Base-by-base conservation (phyloP, 306 rosid genomes). In the Vigna radiata region DNA sequence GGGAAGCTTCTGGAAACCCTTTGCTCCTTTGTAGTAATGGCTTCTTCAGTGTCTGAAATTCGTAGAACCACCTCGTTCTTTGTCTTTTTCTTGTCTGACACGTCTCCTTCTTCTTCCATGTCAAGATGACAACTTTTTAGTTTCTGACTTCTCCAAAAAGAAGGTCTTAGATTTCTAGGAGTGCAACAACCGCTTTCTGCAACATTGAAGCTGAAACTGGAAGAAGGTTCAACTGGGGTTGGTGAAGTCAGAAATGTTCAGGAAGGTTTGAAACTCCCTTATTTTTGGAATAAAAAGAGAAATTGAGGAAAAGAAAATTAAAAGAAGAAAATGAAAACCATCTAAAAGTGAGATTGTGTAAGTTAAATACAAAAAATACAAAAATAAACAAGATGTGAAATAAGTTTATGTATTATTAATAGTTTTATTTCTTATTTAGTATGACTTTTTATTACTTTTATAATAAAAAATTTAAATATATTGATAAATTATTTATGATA, bases 31-130 rank as follows among this genome's bases (percentile, higher is more conserved):
- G 16, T 48, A 5, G 43, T 8, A n/a, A 31, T 52, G 44, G 49
- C 70, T 61, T 70, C 85, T 59, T 83, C 87, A 0, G 37, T 16
- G 56, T 59, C 14, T 55, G 76, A 69, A 80, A 92, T 82, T 75
- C 84, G 83, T 47, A 92, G 44, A 63, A 92, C 88, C 49, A 92
- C 83, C 9, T 92, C 93, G 68, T 83, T 48, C 23, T 77, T 78
- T 65, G 82, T 9, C 68, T 71, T 83, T 48, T 80, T 83, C 86
- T 84, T 84, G 70, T 84, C 88, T 23, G 62, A 81, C 75, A 49
- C 71, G 76, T 27, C 58, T 50, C 75, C 66, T 52, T 61, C 80
- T 43, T 78, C 83, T 65, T 85, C 87, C 86, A 88, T 54, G 60
- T 8, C 13, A 54, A 54, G 29, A 29, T 72, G 16, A 1, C 2